These are phyloP conservation scores for Phytophthora sp. DNA, from an alignment of 352 stramenopile species.

Conservation along the genomic window DNA sequence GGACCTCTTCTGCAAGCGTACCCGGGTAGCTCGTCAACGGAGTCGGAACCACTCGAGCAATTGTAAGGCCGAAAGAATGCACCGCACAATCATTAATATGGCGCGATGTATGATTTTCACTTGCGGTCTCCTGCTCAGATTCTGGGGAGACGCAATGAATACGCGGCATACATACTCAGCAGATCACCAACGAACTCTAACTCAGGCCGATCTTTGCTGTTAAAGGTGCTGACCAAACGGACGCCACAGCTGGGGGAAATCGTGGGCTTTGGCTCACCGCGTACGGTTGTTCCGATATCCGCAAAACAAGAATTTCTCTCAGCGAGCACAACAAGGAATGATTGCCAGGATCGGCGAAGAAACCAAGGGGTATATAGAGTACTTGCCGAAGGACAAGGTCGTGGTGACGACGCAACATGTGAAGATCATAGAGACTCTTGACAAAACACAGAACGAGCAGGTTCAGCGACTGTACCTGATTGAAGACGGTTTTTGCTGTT, in stretches of 20 bases:
- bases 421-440: background rate
- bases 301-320: background rate
- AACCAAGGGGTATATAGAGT: background rate
- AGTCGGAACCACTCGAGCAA: too few species aligned
- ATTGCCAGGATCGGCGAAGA: background rate
- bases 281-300: background rate
- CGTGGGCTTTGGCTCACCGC: background rate
- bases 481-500: background rate
- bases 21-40: too few species aligned
- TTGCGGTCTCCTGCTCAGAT: background rate
- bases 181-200: background rate
- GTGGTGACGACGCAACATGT: background rate
- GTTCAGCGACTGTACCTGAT: background rate
- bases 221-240: background rate
- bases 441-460: background rate
- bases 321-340: background rate
- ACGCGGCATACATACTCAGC: background rate
- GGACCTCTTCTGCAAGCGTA: too few species aligned
- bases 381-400: background rate
- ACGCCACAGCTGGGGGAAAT: background rate
- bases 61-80: too few species aligned
- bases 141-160: background rate
- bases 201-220: background rate
- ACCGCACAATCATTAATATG: too few species aligned
- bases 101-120: too few species aligned